Conservation (phyloP, 2,329 filamentous ascomycete species). For the Pezicula radicicola region DNA sequence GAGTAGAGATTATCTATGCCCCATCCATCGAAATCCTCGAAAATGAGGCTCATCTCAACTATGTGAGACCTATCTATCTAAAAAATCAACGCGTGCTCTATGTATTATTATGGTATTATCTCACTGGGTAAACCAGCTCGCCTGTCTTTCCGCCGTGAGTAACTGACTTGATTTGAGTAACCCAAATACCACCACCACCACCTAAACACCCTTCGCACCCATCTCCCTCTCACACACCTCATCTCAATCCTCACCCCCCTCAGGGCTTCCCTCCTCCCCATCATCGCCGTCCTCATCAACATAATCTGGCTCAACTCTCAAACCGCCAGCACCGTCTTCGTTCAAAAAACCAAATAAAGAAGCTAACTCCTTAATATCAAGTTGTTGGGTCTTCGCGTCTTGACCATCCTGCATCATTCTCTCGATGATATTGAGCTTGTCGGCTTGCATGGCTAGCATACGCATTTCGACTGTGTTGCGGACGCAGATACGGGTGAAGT, state of each 20-base stretch:
- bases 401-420: constrained; percentile 20
- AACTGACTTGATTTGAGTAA: too few species aligned
- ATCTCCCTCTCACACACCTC: background rate
- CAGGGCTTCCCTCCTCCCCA: background rate
- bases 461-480: constrained; percentile 55
- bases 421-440: constrained; percentile 48
- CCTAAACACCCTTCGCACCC: background rate
- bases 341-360: constrained; percentile 41
- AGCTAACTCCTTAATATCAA: constrained; percentile 36
- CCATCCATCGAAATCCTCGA: too few species aligned
- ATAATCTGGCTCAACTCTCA: constrained; percentile 22
- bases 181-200: background rate
- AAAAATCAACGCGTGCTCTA: too few species aligned
- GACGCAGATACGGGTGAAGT: constrained; percentile 56
- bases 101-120: too few species aligned
- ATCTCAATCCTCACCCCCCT: background rate
- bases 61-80: too few species aligned
- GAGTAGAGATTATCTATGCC: too few species aligned
- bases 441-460: constrained; percentile 51
- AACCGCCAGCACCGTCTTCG: constrained; percentile 32
- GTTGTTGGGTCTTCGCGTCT: constrained; percentile 11
- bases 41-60: too few species aligned
- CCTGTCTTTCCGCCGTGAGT: too few species aligned
- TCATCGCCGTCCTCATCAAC: constrained; percentile 11
- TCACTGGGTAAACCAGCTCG: too few species aligned